Percentiles rank a stretch among this genome's conserved stretches.
phyloP scores from a whole-genome alignment of 140 eudicot genomes.

The Ambrosia hybrid region DNA sequence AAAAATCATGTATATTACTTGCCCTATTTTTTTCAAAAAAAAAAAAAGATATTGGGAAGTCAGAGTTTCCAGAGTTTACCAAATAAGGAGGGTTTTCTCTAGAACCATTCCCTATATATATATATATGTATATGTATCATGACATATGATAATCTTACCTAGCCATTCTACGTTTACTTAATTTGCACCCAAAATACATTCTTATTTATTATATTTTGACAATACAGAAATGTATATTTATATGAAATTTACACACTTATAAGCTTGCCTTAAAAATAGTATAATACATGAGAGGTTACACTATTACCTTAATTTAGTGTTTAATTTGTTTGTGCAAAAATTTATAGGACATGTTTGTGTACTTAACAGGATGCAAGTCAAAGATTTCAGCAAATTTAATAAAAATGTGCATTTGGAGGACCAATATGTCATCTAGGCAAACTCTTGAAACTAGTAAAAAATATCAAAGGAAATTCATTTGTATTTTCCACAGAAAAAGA shows the following conservation, averaged over 20 bases:
- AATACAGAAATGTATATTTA: background rate
- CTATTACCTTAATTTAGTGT: background rate
- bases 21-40: too few species aligned
- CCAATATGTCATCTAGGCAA: background rate
- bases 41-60: too few species aligned
- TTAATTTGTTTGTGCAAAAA: background rate
- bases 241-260: background rate
- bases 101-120: too few species aligned
- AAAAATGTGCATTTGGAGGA: background rate
- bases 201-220: background rate
- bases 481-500: background rate
- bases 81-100: too few species aligned
- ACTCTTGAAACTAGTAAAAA: background rate
- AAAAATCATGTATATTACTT: too few species aligned
- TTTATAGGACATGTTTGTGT: background rate
- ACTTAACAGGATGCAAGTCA: background rate
- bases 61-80: too few species aligned
- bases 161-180: background rate
- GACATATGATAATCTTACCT: background rate
- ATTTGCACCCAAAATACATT: background rate
- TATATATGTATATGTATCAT: background rate
- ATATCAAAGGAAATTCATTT: background rate
- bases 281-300: background rate
- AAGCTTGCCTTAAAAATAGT: background rate
- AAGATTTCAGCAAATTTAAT: background rate